Evolutionary conservation across 371 early-diverging fungal species (phyloP).

Genomic region (Rhizopus arrhizus): DNA sequence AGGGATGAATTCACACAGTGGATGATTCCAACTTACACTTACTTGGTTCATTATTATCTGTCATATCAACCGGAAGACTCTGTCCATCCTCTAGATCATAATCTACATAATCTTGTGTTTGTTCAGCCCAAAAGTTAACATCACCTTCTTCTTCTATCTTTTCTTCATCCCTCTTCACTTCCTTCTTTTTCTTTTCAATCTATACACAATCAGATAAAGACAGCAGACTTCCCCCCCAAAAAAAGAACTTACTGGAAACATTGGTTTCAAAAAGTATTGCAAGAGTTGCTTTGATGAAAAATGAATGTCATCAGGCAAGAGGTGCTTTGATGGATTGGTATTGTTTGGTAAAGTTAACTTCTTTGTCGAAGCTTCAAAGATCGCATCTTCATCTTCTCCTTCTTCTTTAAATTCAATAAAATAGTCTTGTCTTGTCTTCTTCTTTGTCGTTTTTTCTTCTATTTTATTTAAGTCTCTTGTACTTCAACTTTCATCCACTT

Average conservation of each 20-base stretch:
- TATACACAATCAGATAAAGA: background rate
- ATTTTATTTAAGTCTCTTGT: slow-evolving; percentile 12
- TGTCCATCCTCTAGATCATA: slow-evolving; percentile 18
- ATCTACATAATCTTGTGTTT: slow-evolving; percentile 21
- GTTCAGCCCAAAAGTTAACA: slow-evolving; percentile 48
- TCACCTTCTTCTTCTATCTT: slow-evolving; percentile 27
- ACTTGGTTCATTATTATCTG: slow-evolving; percentile 28
- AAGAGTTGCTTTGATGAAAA: slow-evolving; percentile 83
- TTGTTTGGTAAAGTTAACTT: slow-evolving; percentile 55
- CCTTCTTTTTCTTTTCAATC: slow-evolving; percentile 7
- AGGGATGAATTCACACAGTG: slow-evolving; percentile 7
- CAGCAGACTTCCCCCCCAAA: background rate
- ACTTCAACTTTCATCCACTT: background rate
- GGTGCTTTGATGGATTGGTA: slow-evolving; percentile 47
- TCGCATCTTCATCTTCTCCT: slow-evolving; percentile 53
- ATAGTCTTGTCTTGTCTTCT: slow-evolving; percentile 28
- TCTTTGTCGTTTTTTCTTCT: slow-evolving; percentile 31
- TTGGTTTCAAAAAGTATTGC: slow-evolving; percentile 80
- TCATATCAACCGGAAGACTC: slow-evolving; percentile 22
- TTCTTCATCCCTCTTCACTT: background rate
- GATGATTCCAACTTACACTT: too few relatives aligned
- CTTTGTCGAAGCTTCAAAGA: slow-evolving; percentile 72
- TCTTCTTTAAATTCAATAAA: slow-evolving; percentile 64
- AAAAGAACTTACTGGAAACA: slow-evolving; percentile 55
- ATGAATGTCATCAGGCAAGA: slow-evolving; percentile 87